These are phyloP conservation scores for Komagataella mondaviorum DNA, from an alignment of 805 yeast genomes.

Conservation along the genomic window DNA sequence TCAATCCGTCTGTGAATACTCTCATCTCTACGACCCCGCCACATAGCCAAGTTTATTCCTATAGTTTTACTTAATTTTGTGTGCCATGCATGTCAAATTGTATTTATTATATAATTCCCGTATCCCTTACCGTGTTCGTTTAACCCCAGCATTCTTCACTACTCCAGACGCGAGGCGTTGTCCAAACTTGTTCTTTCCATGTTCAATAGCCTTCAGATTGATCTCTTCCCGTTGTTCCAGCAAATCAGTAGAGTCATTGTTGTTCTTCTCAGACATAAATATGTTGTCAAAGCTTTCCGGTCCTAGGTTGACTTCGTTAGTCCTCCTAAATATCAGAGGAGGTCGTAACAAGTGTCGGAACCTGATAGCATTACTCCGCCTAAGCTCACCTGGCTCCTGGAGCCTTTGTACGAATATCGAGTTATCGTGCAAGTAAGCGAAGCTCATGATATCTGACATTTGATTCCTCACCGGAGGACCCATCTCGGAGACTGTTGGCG, in stretches of 20 bases:
- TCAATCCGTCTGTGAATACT: not conserved
- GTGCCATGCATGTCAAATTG: not conserved
- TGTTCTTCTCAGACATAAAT: not conserved
- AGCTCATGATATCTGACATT: not conserved
- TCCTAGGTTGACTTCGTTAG: not conserved
- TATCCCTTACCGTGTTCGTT: not conserved
- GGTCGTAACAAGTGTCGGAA: not conserved
- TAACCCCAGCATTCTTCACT: not conserved
- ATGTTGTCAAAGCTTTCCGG: not conserved
- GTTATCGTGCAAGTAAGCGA: conserved; percentile 13
- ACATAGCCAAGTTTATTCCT: not conserved
- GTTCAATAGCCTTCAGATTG: not conserved
- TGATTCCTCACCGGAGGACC: not conserved
- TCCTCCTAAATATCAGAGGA: not conserved
- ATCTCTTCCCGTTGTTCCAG: not conserved
- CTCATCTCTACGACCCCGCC: not conserved
- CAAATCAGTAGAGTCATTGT: not conserved
- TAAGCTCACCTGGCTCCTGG: not conserved
- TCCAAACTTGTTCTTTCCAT: not conserved
- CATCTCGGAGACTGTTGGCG: not conserved
- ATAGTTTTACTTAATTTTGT: not conserved
- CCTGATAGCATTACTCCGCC: not conserved
- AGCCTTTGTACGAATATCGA: conserved; percentile 17
- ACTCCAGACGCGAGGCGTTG: not conserved
- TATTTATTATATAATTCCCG: not conserved